Evolutionary conservation across 2,329 filamentous ascomycete genomes (phyloP).

Genomic region (Pestalotiopsis sp.): DNA sequence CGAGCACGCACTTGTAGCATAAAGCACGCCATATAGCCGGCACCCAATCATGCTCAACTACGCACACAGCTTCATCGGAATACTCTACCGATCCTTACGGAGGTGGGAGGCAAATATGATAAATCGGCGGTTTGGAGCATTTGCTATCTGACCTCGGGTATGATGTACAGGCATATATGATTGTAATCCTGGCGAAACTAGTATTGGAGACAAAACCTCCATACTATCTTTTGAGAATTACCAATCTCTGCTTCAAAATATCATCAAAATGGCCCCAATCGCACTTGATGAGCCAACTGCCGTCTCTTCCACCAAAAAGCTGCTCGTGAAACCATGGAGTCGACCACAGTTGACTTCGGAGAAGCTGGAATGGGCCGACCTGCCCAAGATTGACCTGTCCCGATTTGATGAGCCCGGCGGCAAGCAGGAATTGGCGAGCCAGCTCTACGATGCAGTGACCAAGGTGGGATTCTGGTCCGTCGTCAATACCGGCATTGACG

Average conservation of each 20-base stretch:
- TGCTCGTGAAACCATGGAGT: conserved; percentile 33
- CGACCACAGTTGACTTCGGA: conserved; percentile 31
- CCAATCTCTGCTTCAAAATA: neutral
- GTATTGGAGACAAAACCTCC: neutral
- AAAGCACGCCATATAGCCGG: conserved; percentile 9
- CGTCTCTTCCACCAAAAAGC: conserved; percentile 9
- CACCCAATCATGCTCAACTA: conserved; percentile 7
- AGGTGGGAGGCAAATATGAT: neutral
- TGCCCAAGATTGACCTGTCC: conserved; percentile 55
- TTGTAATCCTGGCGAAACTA: neutral
- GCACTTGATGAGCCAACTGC: conserved; percentile 21
- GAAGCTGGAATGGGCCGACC: conserved; percentile 48
- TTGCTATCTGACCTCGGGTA: neutral
- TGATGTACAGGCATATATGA: neutral
- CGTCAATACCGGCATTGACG: conserved; percentile 24
- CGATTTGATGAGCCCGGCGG: conserved; percentile 53
- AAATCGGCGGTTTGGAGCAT: neutral
- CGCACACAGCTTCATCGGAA: neutral
- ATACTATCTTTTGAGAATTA: neutral
- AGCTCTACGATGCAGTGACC: conserved; percentile 51
- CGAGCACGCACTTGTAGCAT: conserved; percentile 11
- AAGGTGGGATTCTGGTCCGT: conserved; percentile 50
- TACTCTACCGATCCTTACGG: conserved; percentile 3
- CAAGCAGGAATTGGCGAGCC: conserved; percentile 50
- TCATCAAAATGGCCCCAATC: conserved; percentile 28